These are phyloP conservation scores for Phoma sp. DNA, from an alignment of 2,329 filamentous ascomycete species.

Conservation along the genomic window DNA sequence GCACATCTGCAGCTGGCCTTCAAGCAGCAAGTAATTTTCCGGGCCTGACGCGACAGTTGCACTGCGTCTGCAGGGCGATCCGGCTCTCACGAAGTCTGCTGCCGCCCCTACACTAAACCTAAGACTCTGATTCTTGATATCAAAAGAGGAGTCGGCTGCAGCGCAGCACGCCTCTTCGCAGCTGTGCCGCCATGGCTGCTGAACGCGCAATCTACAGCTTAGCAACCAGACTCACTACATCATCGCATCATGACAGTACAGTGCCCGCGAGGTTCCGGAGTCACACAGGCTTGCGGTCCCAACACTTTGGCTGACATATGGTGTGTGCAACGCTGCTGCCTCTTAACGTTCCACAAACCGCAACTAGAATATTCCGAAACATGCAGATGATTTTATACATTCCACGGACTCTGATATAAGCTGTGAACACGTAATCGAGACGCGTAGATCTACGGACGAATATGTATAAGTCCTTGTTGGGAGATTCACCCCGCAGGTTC, in stretches of 20 bases:
- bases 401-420: slow-evolving; percentile 4
- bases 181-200: background rate
- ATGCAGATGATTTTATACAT: slow-evolving; percentile 1
- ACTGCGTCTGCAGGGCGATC: slow-evolving; percentile 7
- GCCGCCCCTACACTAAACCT: background rate
- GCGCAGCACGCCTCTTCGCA: background rate
- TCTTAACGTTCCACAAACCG: slow-evolving; percentile 8
- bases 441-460: slow-evolving; percentile 8
- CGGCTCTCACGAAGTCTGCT: slow-evolving; percentile 5
- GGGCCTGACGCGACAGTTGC: background rate
- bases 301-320: slow-evolving; percentile 10
- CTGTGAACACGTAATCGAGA: slow-evolving; percentile 1
- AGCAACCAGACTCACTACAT: background rate
- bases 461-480: slow-evolving; percentile 8
- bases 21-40: slow-evolving; percentile 4
- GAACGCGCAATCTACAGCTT: slow-evolving; percentile 5
- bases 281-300: background rate
- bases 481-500: background rate
- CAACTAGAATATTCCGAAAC: slow-evolving; percentile 21
- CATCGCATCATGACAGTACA: slow-evolving; percentile 4
- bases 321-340: slow-evolving; percentile 1
- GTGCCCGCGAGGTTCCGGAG: background rate
- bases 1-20: slow-evolving; percentile 3
- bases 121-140: no score
- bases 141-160: no score